Evolutionary conservation across 2,329 filamentous ascomycete genomes (phyloP).

Genomic region (Scedosporium apiospermum): DNA sequence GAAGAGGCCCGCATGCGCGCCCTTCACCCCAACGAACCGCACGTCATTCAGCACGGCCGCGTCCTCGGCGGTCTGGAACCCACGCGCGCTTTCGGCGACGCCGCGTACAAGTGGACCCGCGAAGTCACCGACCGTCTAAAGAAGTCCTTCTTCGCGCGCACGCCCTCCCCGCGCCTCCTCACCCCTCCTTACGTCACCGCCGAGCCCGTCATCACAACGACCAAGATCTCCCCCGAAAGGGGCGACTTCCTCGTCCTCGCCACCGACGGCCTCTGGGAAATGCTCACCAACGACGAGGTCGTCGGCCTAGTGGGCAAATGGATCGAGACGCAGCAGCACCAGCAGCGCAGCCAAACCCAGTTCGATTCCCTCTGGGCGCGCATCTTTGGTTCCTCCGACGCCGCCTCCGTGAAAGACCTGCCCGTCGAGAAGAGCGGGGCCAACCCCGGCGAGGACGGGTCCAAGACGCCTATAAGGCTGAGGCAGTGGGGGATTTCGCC

Average conservation of each 20-base stretch:
- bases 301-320: slow-evolving; percentile 94
- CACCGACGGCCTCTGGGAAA: slow-evolving; percentile 96
- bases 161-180: slow-evolving; percentile 65
- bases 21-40: slow-evolving; percentile 80
- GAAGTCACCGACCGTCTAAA: slow-evolving; percentile 79
- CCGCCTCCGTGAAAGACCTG: slow-evolving; percentile 29
- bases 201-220: slow-evolving; percentile 89
- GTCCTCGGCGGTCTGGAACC: slow-evolving; percentile 89
- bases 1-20: slow-evolving; percentile 75
- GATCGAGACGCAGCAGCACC: slow-evolving; percentile 79
- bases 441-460: slow-evolving; percentile 67
- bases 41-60: slow-evolving; percentile 80
- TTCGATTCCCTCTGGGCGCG: slow-evolving; percentile 55
- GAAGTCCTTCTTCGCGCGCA: slow-evolving; percentile 77
- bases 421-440: slow-evolving; percentile 54
- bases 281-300: slow-evolving; percentile 97
- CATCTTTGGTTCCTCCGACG: slow-evolving; percentile 33
- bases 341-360: slow-evolving; percentile 58
- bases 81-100: slow-evolving; percentile 89
- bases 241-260: slow-evolving; percentile 96
- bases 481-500: slow-evolving; percentile 81
- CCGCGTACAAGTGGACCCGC: slow-evolving; percentile 89
- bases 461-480: slow-evolving; percentile 79
- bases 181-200: slow-evolving; percentile 96
- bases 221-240: slow-evolving; percentile 77